Evolutionary conservation across 257 asterid genomes (phyloP), one percentile per base, ranked within the genome.

Genomic region (Primulina tabacum): DNA sequence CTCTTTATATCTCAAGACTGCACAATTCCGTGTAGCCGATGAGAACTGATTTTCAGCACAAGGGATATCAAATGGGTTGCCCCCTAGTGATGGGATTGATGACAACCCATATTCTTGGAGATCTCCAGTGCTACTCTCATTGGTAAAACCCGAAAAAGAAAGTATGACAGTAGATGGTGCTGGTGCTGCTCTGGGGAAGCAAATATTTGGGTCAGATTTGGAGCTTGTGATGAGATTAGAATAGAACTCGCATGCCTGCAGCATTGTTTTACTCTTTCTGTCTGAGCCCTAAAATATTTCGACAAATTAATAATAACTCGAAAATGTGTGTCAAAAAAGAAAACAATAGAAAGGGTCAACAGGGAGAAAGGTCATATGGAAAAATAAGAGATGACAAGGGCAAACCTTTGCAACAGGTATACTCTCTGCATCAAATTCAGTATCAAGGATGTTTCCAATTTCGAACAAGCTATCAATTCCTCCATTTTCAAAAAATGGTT

Each of bases 1-100:
- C 85, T 86, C 92, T 79, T 70, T 86, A 35, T 88, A 88, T 29
- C 92, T 88, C 80, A 86, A 58, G 55, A 88, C 86, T 65, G 95
- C 95, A 79, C 72, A 73, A 52, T 82, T 83, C 75, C 90, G 78
- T 64, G 67, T 70, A 69, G 82, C 82, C 34, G 87, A 80, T 21
- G 79, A 73, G 21, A 83, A 72, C 64, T 71, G 82, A 71, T 56
- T 75, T 64, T 79, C 86, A 26, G 78, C 68, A 62, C 47, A 73
- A 30, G 71, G 70, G 67, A 21, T 60, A 66, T 28, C 55, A 67
- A 67, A 69, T 20, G 82, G 82, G 60, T 75, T 70, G 40, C 84
- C 95, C 62, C 78, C 88, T 32, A 32, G 14, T 40, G 76, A 60
- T 73, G 32, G 77, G 71, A 79, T 68, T 35, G 88, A 78, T 18